Evolutionary conservation across 441 rosid species (phyloP), one percentile per base, ranked within the genome.

Genomic region (Macaranga tanarius): DNA sequence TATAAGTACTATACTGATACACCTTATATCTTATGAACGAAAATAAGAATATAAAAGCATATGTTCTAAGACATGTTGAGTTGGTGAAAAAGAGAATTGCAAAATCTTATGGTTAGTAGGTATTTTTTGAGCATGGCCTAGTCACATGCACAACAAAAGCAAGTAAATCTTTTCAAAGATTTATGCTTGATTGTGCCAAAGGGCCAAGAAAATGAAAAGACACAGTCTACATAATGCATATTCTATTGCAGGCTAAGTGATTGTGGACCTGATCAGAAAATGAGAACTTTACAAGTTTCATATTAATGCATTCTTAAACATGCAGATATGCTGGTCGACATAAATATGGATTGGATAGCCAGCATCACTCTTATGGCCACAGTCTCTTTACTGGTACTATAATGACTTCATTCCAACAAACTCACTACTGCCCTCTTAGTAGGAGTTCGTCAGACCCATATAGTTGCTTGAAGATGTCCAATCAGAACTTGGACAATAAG

Each of bases 371-470:
- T 42, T 45, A 54, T 42, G 54, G 22, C 17, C 20, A 34, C 40
- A 58, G 57, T 48, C 47, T 47, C 58, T 47, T 17, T n/a, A 45
- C n/a, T n/a, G n/a, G n/a, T n/a, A n/a, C 47, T 51, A n/a, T 10
- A 52, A 52, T 20, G 58, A 75, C 20, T 57, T 34, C 26, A 50
- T 4, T 12, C 40, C 67, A 58, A 63, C 45, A 67, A 63, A 34
- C 60, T 75, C 62, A 12, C 31, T 4, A 34, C 10, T n/a, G 9
- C 58, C 19, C 44, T 57, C 65, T 58, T 31, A 25, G 54, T 12
- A 63, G n/a, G 28, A 31, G 25, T 59, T 51, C 31, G 28, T 34
- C 13, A 17, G 25, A 17, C 28, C 26, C 61, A 51, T 17, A 15
- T 65, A 25, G 23, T 65, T 47, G 4, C 67, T 64, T 64, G 67